Conservation (phyloP, 2,329 filamentous ascomycete species). For the Ophiognomonia clavigignenti-juglandacearum region DNA sequence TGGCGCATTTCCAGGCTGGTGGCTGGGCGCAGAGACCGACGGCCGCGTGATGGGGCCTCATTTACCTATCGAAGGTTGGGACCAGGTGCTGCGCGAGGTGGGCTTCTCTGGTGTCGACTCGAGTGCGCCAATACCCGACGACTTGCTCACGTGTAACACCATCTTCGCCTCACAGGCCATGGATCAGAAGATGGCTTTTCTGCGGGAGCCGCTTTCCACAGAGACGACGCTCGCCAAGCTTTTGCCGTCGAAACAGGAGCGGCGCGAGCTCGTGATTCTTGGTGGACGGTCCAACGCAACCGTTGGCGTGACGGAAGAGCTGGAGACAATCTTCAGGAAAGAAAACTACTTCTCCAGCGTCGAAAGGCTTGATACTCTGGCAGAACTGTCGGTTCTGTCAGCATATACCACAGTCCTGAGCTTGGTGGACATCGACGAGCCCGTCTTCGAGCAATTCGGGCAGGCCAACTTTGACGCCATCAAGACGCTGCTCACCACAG, state of each 20-base stretch:
- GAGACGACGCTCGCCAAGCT: too few species aligned
- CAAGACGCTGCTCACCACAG: conserved; percentile 9
- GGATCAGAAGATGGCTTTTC: background rate
- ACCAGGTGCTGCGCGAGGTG: background rate
- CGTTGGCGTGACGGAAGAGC: too few species aligned
- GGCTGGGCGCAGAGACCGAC: background rate
- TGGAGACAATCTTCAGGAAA: background rate
- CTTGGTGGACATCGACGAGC: background rate
- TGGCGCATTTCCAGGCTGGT: conserved; percentile 2
- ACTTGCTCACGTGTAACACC: background rate
- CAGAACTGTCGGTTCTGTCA: background rate
- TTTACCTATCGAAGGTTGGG: background rate
- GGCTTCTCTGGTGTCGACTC: conserved; percentile 3
- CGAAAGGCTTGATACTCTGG: background rate
- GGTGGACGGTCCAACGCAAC: too few species aligned
- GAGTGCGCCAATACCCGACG: background rate
- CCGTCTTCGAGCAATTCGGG: background rate
- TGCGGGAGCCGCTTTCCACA: background rate
- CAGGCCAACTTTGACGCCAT: conserved; percentile 13
- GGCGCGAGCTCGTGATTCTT: too few species aligned
- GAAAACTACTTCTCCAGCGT: background rate
- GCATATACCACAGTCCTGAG: background rate
- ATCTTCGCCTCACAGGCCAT: conserved; percentile 3
- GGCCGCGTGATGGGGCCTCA: background rate
- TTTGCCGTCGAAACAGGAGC: too few species aligned